Evolutionary conservation across 257 asterid genomes (phyloP).

Genomic region (Solanum paucissectum): DNA sequence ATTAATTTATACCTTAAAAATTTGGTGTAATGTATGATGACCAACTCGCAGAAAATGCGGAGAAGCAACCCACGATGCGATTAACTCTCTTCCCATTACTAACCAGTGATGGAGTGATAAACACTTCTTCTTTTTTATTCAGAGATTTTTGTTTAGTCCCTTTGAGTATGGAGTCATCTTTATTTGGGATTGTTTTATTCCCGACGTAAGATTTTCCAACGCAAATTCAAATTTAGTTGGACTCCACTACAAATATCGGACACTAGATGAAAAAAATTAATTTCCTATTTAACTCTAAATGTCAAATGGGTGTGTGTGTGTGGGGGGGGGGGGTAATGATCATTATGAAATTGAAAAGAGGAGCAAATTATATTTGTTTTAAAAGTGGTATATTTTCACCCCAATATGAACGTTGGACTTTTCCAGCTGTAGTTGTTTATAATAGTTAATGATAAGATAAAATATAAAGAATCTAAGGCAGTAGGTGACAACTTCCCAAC

Average conservation of each 20-base stretch:
- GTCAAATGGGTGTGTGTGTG: no score
- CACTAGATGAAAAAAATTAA: no score
- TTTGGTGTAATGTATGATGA: neutral
- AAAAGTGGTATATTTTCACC: neutral
- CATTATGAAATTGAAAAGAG: neutral
- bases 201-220: no score
- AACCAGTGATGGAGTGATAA: accelerated
- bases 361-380: neutral
- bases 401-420: conserved; percentile 7
- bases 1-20: neutral
- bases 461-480: neutral
- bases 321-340: neutral
- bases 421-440: neutral
- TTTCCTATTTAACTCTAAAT: no score
- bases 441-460: neutral
- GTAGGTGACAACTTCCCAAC: neutral
- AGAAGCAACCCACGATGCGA: neutral
- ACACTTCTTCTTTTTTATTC: accelerated
- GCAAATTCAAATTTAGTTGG: no score
- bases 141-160: accelerated
- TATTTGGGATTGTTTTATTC: no score
- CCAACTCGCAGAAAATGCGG: neutral
- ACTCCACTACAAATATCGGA: no score
- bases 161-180: no score
- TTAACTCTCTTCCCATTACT: neutral